Conservation (phyloP, 768 basidiomycete genomes). For the Cystofilobasidium macerans region DNA sequence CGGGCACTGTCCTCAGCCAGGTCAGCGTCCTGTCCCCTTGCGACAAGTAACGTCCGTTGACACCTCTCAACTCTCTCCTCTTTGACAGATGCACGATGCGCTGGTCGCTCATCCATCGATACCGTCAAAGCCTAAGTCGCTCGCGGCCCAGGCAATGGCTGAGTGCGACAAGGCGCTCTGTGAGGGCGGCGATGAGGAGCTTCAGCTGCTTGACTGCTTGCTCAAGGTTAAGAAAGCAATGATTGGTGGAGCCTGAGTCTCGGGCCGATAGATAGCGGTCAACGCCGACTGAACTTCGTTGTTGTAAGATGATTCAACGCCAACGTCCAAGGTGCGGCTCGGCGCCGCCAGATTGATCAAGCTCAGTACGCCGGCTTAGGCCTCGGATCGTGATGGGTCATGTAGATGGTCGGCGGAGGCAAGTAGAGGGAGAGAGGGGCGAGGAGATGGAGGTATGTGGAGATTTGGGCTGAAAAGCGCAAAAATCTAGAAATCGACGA, state of each 20-base stretch:
- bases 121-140: conserved; percentile 65
- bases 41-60: background rate
- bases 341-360: no score
- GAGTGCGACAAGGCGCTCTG: conserved; percentile 92
- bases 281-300: no score
- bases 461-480: no score
- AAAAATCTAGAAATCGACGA: conserved; percentile 27
- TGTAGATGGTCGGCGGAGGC: no score
- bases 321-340: no score
- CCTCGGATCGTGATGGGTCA: no score
- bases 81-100: conserved; percentile 73
- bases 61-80: background rate
- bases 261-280: no score
- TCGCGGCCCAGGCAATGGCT: conserved; percentile 70
- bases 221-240: conserved; percentile 56
- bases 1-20: conserved; percentile 76
- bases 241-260: conserved; percentile 10
- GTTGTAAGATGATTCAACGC: no score
- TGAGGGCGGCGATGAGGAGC: conserved; percentile 93
- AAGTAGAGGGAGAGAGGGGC: no score
- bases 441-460: no score
- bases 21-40: conserved; percentile 39
- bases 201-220: conserved; percentile 86
- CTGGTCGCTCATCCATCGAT: conserved; percentile 73
- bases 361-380: no score